phyloP scores from a whole-genome alignment of 495 filamentous ascomycete genomes.

The Xylaria bambusicola region DNA sequence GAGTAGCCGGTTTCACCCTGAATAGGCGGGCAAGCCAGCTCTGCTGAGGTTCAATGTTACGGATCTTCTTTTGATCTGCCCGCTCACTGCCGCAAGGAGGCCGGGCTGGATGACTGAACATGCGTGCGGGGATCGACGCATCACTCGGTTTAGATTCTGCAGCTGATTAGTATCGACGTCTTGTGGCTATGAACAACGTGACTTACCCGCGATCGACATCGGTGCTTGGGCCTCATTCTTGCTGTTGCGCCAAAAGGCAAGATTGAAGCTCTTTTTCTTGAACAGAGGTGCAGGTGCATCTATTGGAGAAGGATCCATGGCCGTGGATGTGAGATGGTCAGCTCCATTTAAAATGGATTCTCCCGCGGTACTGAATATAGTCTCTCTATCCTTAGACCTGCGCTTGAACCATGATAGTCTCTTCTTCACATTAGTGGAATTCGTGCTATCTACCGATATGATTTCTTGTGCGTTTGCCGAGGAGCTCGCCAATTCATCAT shows the following conservation, averaged over 20 bases:
- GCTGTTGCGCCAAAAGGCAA: conserved; percentile 49
- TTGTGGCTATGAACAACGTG: background rate
- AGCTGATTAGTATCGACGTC: conserved; percentile 12
- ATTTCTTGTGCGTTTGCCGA: background rate
- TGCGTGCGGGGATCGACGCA: conserved; percentile 12
- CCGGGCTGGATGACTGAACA: conserved; percentile 14
- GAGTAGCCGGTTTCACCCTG: conserved; percentile 79
- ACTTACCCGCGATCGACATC: conserved; percentile 41
- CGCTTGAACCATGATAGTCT: conserved; percentile 70
- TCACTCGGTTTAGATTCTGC: conserved; percentile 21
- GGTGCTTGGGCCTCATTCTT: conserved; percentile 38
- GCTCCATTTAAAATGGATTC: conserved; percentile 8
- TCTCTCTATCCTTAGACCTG: conserved; percentile 46
- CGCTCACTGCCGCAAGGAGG: conserved; percentile 8
- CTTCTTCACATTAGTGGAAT: conserved; percentile 42
- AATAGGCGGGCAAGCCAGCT: conserved; percentile 89
- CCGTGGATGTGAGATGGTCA: conserved; percentile 14
- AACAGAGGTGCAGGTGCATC: background rate
- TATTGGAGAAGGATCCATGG: conserved; percentile 18
- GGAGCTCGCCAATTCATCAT: conserved; percentile 20
- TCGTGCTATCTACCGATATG: background rate
- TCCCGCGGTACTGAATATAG: conserved; percentile 16
- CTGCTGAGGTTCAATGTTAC: conserved; percentile 61
- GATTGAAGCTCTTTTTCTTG: conserved; percentile 53
- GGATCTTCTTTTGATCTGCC: conserved; percentile 25